Base-by-base conservation (phyloP, 78 protist species). In the Dictyostelium firmibasis region DNA sequence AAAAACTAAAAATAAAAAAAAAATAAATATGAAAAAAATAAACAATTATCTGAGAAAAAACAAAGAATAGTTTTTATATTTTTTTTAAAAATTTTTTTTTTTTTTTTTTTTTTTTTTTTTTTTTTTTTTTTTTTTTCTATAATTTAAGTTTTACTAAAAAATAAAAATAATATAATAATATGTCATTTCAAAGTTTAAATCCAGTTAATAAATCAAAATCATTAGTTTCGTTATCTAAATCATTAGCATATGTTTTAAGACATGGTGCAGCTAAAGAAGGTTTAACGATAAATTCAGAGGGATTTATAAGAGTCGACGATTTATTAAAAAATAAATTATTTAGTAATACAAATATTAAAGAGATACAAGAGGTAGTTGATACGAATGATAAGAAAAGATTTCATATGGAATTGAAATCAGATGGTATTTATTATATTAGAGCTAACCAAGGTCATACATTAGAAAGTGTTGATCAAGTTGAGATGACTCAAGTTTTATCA, bases 361-460 rank as follows among this genome's bases (percentile, higher is more conserved):
- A 38, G 7, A 47, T 89, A 8, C 44, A 81, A 62, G 67, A 79
- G 1, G 29, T 89, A 27, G 94, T 89, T 1, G 82, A 89, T 27
- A 89, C 94, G 64, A 87, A 89, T 44, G 94, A 89, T 33, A 89
- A 89, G 25, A 78, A 81, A 41, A 60, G 94, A 50, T 89, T 16
- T 70, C n/a, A 69, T 29, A 23, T 87, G 14, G 85, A 87, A 78
- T 23, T 36, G 0, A 25, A 20, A n/a, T 7, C 41, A 6, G 83
- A 75, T 5, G 50, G 50, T 3, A 4, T 13, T 1, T 76, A 76
- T 23, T 75, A 25, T 36, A 89, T 89, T 13, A 44, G 94, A 9
- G 94, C 94, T 0, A 81, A 57, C 33, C 94, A 89, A 89, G 94
- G 94, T 31, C 94, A 89, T 47, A 81, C 94, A 41, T 16, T 86